phyloP scores from a whole-genome alignment of 2,329 filamentous ascomycete species.

The Scolecobasidium constrictum region DNA sequence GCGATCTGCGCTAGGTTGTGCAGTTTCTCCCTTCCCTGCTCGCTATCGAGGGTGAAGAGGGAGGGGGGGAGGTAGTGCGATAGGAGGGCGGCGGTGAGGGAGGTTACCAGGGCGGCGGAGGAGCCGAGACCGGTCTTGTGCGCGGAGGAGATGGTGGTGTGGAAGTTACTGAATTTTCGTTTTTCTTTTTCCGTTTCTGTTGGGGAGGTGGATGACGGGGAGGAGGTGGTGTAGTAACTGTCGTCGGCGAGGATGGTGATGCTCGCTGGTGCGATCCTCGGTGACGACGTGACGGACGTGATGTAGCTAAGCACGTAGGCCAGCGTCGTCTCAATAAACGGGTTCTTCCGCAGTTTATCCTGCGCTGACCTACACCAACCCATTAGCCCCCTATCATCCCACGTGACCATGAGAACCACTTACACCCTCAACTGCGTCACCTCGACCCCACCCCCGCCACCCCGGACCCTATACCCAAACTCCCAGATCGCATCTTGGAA shows the following conservation, averaged over 20 bases:
- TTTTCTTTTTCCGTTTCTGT: conserved; percentile 12
- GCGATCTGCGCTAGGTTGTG: conserved; percentile 92
- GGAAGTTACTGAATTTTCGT: conserved; percentile 64
- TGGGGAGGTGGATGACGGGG: conserved; percentile 21
- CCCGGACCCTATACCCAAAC: conserved; percentile 64
- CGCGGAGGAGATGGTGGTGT: conserved; percentile 61
- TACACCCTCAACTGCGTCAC: conserved; percentile 72
- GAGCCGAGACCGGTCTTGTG: conserved; percentile 96
- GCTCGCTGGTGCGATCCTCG: conserved; percentile 53
- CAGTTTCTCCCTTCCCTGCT: conserved; percentile 48
- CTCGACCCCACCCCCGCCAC: conserved; percentile 45
- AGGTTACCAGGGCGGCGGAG: conserved; percentile 85
- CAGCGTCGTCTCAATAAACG: conserved; percentile 87
- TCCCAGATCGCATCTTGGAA: conserved; percentile 81
- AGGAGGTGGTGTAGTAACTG: conserved; percentile 82
- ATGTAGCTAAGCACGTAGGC: conserved; percentile 82
- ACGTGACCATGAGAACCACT: conserved; percentile 27
- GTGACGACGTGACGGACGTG: conserved; percentile 34
- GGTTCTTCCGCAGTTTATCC: conserved; percentile 49
- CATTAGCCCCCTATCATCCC: background rate
- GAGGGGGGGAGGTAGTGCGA: conserved; percentile 56
- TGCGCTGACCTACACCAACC: conserved; percentile 15
- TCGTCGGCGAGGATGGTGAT: conserved; percentile 90
- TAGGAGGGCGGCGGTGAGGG: conserved; percentile 68
- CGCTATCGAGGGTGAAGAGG: conserved; percentile 45